Conservation (phyloP, 805 yeast species). For the Novakomyces olei region DNA sequence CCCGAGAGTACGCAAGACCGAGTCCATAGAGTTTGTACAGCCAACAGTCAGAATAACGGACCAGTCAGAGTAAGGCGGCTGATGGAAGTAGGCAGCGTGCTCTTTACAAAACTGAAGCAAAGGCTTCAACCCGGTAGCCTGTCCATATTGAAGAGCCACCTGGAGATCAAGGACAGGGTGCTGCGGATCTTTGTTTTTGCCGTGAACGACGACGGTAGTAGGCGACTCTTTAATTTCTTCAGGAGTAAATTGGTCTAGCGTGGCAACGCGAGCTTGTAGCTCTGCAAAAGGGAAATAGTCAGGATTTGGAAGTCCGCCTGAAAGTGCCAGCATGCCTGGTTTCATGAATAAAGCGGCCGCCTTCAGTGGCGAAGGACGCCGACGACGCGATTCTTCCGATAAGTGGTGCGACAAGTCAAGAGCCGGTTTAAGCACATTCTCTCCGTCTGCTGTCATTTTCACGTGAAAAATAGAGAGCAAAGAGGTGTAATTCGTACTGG, state of each 20-base stretch:
- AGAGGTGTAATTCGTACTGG: too few relatives aligned
- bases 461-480: too few relatives aligned
- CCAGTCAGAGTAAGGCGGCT: constrained; percentile 46
- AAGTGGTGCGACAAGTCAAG: constrained; percentile 53
- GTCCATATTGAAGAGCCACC: constrained; percentile 78
- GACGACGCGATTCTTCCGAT: constrained; percentile 54
- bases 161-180: constrained; percentile 35
- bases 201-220: constrained; percentile 1
- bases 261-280: constrained; percentile 28
- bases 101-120: constrained; percentile 43
- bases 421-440: too few relatives aligned
- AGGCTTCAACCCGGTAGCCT: constrained; percentile 59
- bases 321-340: constrained; percentile 66
- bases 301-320: constrained; percentile 86
- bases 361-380: constrained; percentile 67
- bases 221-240: constrained; percentile 32
- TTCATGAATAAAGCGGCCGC: constrained; percentile 49
- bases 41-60: constrained; percentile 50
- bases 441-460: too few relatives aligned
- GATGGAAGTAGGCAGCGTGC: constrained; percentile 29
- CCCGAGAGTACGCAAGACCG: constrained; percentile 58
- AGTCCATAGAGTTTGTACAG: constrained; percentile 74
- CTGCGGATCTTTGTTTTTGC: constrained; percentile 9
- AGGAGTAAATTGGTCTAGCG: constrained; percentile 52
- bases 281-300: constrained; percentile 82